Percentiles rank a stretch among this genome's conserved stretches.
Conservation (phyloP, 495 filamentous ascomycete species). For the Arthonia radiata region DNA sequence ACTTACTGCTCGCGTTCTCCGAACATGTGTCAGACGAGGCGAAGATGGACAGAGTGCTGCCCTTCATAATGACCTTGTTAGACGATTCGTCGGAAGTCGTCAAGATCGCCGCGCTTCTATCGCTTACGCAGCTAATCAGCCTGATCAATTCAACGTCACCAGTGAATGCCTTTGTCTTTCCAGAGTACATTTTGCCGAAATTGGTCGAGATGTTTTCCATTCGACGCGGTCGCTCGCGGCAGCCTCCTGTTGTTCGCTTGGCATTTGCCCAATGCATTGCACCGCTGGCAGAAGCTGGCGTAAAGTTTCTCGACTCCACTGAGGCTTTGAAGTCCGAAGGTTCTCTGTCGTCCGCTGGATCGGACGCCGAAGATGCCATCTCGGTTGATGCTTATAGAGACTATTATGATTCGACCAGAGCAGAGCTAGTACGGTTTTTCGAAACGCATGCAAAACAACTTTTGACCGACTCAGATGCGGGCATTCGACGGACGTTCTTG, state of each 20-base stretch:
- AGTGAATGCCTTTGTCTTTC: slow-evolving; percentile 84
- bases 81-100: slow-evolving; percentile 64
- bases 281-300: slow-evolving; percentile 70
- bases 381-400: slow-evolving; percentile 40
- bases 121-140: slow-evolving; percentile 51
- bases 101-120: slow-evolving; percentile 58
- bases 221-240: too few relatives aligned
- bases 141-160: slow-evolving; percentile 73
- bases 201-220: too few relatives aligned
- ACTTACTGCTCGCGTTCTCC: slow-evolving; percentile 77
- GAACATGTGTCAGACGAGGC: slow-evolving; percentile 86
- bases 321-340: slow-evolving; percentile 70
- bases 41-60: slow-evolving; percentile 82
- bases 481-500: slow-evolving; percentile 85
- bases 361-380: slow-evolving; percentile 51
- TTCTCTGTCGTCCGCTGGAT: slow-evolving; percentile 50
- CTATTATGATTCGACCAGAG: slow-evolving; percentile 58
- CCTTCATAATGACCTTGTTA: slow-evolving; percentile 60
- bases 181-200: slow-evolving; percentile 77
- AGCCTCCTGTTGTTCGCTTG: slow-evolving; percentile 48
- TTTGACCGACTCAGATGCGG: slow-evolving; percentile 62
- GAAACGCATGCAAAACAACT: slow-evolving; percentile 71
- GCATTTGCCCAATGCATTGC: slow-evolving; percentile 86
- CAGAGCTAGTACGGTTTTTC: slow-evolving; percentile 55
- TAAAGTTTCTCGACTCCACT: slow-evolving; percentile 70